These are phyloP conservation scores for Staphylotrichum tortipilum DNA, from an alignment of 495 filamentous ascomycete species.

Conservation along the genomic window DNA sequence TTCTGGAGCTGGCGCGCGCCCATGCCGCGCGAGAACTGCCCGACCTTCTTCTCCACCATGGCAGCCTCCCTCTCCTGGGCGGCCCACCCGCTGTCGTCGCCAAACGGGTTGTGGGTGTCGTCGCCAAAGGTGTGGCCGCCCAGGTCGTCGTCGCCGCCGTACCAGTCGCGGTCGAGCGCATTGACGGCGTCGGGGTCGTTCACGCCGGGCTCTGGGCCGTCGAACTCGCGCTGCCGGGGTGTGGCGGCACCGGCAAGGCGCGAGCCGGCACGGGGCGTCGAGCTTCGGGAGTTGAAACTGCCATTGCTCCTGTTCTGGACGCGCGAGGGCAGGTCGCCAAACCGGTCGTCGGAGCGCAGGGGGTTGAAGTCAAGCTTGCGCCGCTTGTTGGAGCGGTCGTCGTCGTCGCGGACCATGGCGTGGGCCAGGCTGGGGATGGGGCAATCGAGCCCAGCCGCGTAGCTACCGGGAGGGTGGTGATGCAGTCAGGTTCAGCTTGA, in stretches of 20 bases:
- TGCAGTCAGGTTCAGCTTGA: too few species aligned
- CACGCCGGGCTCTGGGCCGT: constrained; percentile 43
- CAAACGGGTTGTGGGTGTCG: constrained; percentile 51
- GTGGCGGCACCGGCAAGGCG: constrained; percentile 32
- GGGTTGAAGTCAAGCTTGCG: constrained; percentile 54
- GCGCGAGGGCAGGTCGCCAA: constrained; percentile 47
- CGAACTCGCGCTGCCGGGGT: constrained; percentile 45
- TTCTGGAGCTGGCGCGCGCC: constrained; percentile 69
- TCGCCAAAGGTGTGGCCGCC: constrained; percentile 67
- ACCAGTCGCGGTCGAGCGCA: constrained; percentile 85
- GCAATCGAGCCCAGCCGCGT: too few species aligned
- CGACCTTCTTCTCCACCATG: constrained; percentile 64
- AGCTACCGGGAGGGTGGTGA: too few species aligned
- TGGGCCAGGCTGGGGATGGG: too few species aligned
- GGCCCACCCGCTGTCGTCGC: constrained; percentile 54
- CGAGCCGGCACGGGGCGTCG: constrained; percentile 42
- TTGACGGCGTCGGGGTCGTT: constrained; percentile 39
- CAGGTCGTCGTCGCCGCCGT: constrained; percentile 64
- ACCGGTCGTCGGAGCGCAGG: constrained; percentile 47
- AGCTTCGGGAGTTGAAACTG: constrained; percentile 32
- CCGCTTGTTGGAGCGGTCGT: constrained; percentile 50
- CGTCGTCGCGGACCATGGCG: constrained; percentile 26
- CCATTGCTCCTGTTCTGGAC: constrained; percentile 25
- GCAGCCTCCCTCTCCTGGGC: constrained; percentile 60
- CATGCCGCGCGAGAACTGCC: constrained; percentile 46